These are phyloP conservation scores for Metschnikowia colocasiae DNA, from an alignment of 805 yeast species.

Conservation along the genomic window DNA sequence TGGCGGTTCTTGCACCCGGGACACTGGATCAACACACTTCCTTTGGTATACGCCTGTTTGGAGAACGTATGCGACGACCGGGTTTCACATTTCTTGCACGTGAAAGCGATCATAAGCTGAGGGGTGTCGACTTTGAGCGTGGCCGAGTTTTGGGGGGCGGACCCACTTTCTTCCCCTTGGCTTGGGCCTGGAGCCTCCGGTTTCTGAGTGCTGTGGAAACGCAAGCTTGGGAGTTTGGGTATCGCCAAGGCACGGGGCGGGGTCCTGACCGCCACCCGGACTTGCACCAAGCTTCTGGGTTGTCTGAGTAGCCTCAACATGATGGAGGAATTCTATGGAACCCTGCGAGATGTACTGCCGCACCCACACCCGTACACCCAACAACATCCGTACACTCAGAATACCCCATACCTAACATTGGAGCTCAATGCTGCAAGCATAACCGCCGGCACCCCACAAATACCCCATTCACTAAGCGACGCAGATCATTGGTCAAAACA, in stretches of 20 bases:
- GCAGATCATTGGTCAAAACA: too few species aligned
- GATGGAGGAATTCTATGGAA: not conserved
- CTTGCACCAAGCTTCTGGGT: not conserved
- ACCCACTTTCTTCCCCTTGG: not conserved
- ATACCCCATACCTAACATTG: too few species aligned
- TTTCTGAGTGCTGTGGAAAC: not conserved
- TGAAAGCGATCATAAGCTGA: constrained; percentile 81
- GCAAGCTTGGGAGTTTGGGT: not conserved
- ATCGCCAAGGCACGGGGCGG: not conserved
- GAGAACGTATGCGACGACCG: constrained; percentile 88
- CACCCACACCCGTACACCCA: not conserved
- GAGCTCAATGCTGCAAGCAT: too few species aligned
- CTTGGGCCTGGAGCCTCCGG: not conserved
- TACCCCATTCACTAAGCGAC: too few species aligned
- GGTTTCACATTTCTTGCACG: constrained; percentile 82
- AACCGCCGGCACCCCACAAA: too few species aligned
- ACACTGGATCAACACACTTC: constrained; percentile 86
- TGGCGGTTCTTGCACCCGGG: constrained; percentile 89
- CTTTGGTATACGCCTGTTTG: constrained; percentile 83
- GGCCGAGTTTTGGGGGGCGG: constrained; percentile 2
- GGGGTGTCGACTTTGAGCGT: constrained; percentile 65
- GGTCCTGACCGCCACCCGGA: not conserved
- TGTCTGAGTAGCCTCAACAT: constrained; percentile 1
- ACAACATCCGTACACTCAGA: too few species aligned
- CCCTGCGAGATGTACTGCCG: not conserved